phyloP scores from a whole-genome alignment of 306 rosid species.

The Urtica urens region DNA sequence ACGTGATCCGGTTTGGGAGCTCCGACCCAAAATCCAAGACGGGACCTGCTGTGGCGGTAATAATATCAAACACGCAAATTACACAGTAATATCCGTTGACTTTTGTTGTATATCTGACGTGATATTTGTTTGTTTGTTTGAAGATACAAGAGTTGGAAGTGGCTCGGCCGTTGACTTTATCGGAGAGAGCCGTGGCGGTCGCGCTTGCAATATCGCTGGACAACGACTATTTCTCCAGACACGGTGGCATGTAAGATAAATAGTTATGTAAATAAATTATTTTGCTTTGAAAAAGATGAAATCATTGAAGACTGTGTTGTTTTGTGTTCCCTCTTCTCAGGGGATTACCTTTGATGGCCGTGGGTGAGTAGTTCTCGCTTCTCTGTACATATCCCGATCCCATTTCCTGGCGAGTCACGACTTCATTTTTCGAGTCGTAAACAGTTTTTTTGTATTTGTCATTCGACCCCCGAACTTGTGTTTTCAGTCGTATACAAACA shows the following conservation, averaged over 20 bases:
- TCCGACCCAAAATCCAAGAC: constrained; percentile 53
- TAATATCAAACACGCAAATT: too few relatives aligned
- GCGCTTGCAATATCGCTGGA: constrained; percentile 98
- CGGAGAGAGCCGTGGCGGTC: constrained; percentile 86
- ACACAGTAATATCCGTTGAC: too few relatives aligned
- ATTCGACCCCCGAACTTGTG: too few relatives aligned
- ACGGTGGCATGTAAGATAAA: constrained; percentile 78
- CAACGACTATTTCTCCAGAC: constrained; percentile 92
- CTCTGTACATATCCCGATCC: constrained; percentile 2
- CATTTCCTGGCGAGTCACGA: too few relatives aligned
- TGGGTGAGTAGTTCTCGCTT: constrained; percentile 11
- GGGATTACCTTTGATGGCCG: constrained; percentile 20
- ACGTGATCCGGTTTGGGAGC: constrained; percentile 85
- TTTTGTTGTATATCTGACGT: too few relatives aligned
- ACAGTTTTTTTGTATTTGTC: too few relatives aligned
- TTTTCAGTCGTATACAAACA: too few relatives aligned
- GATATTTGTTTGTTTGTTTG: too few relatives aligned
- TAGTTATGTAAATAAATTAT: not conserved
- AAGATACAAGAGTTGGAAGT: constrained; percentile 83
- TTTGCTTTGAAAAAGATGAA: not conserved
- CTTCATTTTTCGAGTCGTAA: too few relatives aligned
- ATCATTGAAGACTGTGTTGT: not conserved
- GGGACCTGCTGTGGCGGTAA: constrained; percentile 58
- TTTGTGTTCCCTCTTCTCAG: not conserved
- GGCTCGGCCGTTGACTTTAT: constrained; percentile 48